Conservation (phyloP, 2,329 filamentous ascomycete species). For the Cyphellophora europaea region DNA sequence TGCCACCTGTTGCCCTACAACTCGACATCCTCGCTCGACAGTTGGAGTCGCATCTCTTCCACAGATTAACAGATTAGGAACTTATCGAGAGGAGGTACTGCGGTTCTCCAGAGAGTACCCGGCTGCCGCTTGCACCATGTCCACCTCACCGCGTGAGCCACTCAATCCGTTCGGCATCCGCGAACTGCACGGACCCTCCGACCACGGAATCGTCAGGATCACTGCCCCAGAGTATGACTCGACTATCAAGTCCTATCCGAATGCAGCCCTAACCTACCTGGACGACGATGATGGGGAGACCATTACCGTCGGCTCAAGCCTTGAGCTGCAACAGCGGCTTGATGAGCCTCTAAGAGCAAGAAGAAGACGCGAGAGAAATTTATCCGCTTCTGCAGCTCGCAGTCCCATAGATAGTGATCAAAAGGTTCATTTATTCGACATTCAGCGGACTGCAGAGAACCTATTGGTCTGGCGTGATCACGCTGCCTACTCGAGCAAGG, state of each 20-base stretch:
- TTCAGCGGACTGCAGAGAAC: conserved; percentile 17
- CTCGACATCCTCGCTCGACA: too few relatives aligned
- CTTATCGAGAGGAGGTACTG: too few relatives aligned
- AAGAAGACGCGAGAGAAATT: neutral
- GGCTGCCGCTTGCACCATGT: too few relatives aligned
- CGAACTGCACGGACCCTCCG: conserved; percentile 12
- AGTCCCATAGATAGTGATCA: conserved; percentile 11
- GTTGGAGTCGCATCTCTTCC: too few relatives aligned
- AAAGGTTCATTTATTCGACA: conserved; percentile 35
- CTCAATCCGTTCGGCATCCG: conserved; percentile 19
- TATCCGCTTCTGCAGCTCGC: neutral
- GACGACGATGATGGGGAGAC: conserved; percentile 38
- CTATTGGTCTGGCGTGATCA: conserved; percentile 17
- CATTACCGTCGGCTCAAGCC: conserved; percentile 38
- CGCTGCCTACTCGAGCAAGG: conserved; percentile 15
- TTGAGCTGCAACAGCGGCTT: conserved; percentile 37
- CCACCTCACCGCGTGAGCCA: conserved; percentile 12
- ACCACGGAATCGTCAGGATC: conserved; percentile 29
- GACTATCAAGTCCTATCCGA: conserved; percentile 29
- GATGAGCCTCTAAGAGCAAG: conserved; percentile 25
- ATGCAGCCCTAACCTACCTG: conserved; percentile 32
- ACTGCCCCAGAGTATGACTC: conserved; percentile 33
- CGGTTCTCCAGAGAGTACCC: too few relatives aligned
- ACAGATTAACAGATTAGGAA: too few relatives aligned
- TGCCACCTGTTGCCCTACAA: too few relatives aligned